phyloP scores from a whole-genome alignment of 2,329 filamentous ascomycete species.

The Pseudogymnoascus verrucosus region DNA sequence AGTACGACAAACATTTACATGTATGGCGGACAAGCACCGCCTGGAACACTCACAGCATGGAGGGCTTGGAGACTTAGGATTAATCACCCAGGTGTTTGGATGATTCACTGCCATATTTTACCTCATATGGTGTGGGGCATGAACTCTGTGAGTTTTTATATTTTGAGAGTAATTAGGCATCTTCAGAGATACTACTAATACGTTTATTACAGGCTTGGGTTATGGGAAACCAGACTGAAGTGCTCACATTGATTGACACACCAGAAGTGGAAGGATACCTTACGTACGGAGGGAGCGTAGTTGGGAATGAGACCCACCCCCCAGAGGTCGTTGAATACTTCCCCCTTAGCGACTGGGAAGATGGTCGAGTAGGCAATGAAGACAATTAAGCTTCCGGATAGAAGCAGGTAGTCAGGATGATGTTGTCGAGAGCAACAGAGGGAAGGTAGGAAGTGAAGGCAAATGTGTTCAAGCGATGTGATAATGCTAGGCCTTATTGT shows the following conservation, averaged over 20 bases:
- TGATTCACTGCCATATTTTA: conserved; percentile 43
- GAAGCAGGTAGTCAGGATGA: neutral
- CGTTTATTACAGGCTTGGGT: conserved; percentile 24
- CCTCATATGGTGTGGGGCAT: conserved; percentile 35
- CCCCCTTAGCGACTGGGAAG: neutral
- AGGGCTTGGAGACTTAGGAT: conserved; percentile 42
- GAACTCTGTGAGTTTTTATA: conserved; percentile 3
- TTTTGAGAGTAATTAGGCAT: conserved; percentile 16
- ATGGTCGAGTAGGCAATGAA: neutral
- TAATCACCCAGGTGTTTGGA: conserved; percentile 39
- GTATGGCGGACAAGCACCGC: conserved; percentile 26
- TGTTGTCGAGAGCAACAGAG: neutral
- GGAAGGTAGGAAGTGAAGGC: neutral
- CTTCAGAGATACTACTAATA: neutral
- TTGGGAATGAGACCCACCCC: conserved; percentile 24
- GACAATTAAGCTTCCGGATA: neutral
- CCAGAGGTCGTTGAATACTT: conserved; percentile 17
- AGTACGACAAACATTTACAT: conserved; percentile 38
- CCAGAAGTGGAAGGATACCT: conserved; percentile 27
- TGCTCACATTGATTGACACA: conserved; percentile 17
- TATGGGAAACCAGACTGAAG: conserved; percentile 25
- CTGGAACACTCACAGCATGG: conserved; percentile 31
- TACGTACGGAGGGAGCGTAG: conserved; percentile 25
- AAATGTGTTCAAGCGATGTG: neutral
- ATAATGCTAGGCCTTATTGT: neutral